Evolutionary conservation across 176 grass and related monocot genomes (phyloP).

Genomic region (Eragrostis curvula): DNA sequence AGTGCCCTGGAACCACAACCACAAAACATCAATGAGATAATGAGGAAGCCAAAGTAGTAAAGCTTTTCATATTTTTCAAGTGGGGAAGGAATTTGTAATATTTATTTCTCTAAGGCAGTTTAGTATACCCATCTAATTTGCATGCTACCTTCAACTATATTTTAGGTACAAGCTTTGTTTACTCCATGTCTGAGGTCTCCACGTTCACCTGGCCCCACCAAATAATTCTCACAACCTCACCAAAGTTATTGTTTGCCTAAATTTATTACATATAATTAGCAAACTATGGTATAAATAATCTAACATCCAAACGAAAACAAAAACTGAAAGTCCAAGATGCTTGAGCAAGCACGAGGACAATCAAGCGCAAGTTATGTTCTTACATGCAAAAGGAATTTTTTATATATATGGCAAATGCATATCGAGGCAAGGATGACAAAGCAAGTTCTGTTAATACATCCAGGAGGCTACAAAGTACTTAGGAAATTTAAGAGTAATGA

Average conservation of each 20-base stretch:
- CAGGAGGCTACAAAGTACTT: not conserved
- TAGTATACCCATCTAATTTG: conserved; percentile 8
- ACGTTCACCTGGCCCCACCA: not conserved
- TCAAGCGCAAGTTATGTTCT: not conserved
- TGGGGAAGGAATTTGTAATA: not conserved
- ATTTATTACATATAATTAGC: not conserved
- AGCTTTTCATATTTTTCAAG: conserved; percentile 2
- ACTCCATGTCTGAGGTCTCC: not conserved
- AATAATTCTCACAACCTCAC: not conserved
- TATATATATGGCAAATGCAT: not conserved
- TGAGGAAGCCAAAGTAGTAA: not conserved
- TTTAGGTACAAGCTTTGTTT: not conserved
- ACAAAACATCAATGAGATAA: conserved; percentile 26
- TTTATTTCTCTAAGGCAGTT: conserved; percentile 8
- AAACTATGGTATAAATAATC: not conserved
- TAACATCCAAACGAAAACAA: not conserved
- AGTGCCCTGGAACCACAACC: conserved; percentile 56
- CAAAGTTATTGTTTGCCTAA: not conserved
- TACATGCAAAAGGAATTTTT: not conserved
- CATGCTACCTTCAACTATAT: conserved; percentile 14
- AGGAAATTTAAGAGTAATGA: conserved; percentile 8
- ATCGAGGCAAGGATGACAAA: not conserved
- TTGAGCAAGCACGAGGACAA: not conserved
- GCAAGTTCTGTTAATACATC: conserved; percentile 14
- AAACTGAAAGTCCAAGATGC: not conserved